Evolutionary conservation across 192 early-diverging fungal genomes (phyloP).

Genomic region (Pilobolus umbonatus): DNA sequence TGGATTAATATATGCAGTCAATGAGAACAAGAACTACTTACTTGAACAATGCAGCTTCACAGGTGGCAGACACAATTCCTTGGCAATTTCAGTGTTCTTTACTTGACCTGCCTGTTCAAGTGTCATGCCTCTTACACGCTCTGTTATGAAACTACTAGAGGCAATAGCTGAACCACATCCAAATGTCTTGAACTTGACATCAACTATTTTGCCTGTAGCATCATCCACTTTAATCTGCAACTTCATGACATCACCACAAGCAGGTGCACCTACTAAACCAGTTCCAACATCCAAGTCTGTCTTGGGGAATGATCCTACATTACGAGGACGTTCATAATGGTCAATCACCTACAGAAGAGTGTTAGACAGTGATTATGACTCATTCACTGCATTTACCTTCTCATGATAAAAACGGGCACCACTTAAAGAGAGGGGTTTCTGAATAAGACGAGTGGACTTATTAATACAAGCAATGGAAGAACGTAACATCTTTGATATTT

Average conservation of each 20-base stretch:
- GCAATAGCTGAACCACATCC: slow-evolving; percentile 98
- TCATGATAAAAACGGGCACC: slow-evolving; percentile 27
- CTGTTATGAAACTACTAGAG: slow-evolving; percentile 85
- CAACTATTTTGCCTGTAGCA: slow-evolving; percentile 78
- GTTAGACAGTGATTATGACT: background rate
- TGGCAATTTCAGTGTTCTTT: slow-evolving; percentile 97
- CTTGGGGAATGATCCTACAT: slow-evolving; percentile 92
- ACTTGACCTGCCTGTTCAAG: slow-evolving; percentile 87
- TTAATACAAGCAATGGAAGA: slow-evolving; percentile 6
- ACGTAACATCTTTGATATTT: slow-evolving; percentile 12
- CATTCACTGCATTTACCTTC: slow-evolving; percentile 16
- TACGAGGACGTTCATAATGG: slow-evolving; percentile 95
- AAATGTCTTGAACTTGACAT: slow-evolving; percentile 99
- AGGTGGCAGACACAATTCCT: slow-evolving; percentile 90
- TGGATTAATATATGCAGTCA: background rate
- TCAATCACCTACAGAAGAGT: slow-evolving; percentile 75
- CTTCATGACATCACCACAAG: slow-evolving; percentile 89
- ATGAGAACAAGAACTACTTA: slow-evolving; percentile 39
- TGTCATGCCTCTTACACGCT: slow-evolving; percentile 92
- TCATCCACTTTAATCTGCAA: slow-evolving; percentile 98
- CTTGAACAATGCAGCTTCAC: slow-evolving; percentile 99
- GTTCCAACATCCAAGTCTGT: slow-evolving; percentile 88
- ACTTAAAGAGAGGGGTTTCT: slow-evolving; percentile 8
- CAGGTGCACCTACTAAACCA: slow-evolving; percentile 88
- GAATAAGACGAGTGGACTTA: slow-evolving; percentile 13